Evolutionary conservation across 2,329 filamentous ascomycete genomes (phyloP).

Genomic region (Cladosporium austrohemisphaericum): DNA sequence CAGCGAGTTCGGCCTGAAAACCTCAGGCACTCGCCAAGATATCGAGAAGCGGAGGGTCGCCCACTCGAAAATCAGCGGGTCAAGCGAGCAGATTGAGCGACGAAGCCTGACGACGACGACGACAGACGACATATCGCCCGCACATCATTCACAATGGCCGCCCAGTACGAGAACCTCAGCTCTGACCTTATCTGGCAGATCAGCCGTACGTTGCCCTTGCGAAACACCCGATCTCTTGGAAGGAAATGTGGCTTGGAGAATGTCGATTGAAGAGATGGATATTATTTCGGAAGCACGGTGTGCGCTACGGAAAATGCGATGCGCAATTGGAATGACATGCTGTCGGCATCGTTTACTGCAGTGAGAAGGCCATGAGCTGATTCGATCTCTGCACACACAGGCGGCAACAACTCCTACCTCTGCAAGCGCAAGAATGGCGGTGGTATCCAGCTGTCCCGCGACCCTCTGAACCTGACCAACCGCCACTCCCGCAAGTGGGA

Average conservation of each 20-base stretch:
- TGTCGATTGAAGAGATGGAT: constrained; percentile 1
- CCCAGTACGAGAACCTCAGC: constrained; percentile 64
- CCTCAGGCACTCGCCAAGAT: not conserved
- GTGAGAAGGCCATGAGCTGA: not conserved
- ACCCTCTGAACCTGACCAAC: constrained; percentile 92
- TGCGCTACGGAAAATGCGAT: not conserved
- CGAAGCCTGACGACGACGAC: constrained; percentile 9
- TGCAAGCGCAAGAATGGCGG: constrained; percentile 81
- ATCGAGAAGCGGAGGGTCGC: not conserved
- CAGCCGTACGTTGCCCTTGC: constrained; percentile 68
- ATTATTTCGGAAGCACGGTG: not conserved
- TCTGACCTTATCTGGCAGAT: constrained; percentile 92
- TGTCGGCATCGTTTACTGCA: too few species aligned
- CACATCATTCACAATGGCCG: constrained; percentile 41
- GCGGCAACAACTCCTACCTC: constrained; percentile 83
- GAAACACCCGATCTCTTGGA: not conserved
- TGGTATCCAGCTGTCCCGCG: constrained; percentile 85
- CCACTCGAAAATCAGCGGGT: constrained; percentile 5
- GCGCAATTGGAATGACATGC: not conserved
- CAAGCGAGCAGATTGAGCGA: constrained; percentile 1
- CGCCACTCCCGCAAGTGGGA: constrained; percentile 89
- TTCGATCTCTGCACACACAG: constrained; percentile 46
- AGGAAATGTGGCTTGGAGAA: not conserved
- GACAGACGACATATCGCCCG: constrained; percentile 13
- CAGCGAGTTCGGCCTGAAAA: not conserved